Percentiles rank a stretch among this genome's conserved stretches.
phyloP scores from a whole-genome alignment of 169 alveolate species.

The Eimeria sp. region DNA sequence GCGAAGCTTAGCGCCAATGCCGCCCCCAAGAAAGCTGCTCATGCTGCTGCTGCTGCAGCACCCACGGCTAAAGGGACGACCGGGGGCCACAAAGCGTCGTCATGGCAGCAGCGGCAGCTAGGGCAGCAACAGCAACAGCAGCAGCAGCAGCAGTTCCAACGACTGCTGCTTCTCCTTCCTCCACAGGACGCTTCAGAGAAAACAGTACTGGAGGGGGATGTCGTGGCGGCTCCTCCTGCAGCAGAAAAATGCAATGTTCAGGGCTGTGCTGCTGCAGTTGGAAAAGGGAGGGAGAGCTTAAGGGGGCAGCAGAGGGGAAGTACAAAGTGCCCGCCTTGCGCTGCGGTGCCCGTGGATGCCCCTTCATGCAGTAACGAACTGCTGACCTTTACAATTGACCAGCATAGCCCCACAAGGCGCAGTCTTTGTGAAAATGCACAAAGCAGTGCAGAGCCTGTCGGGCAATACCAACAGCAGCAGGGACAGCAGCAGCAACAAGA shows the following conservation, averaged over 20 bases:
- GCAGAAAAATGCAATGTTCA: neutral
- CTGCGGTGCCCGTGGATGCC: neutral
- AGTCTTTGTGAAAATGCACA: neutral
- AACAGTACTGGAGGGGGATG: neutral
- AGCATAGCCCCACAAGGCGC: neutral
- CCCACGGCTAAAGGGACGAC: slow-evolving; percentile 7
- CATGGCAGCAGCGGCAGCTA: slow-evolving; percentile 51
- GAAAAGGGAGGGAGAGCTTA: neutral
- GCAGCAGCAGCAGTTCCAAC: slow-evolving; percentile 34
- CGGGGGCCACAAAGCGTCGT: neutral
- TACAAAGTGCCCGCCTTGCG: neutral
- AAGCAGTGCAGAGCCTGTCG: neutral
- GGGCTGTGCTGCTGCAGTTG: neutral
- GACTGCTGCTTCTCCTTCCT: neutral
- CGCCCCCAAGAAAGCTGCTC: neutral
- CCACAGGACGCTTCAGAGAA: neutral
- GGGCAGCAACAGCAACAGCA: slow-evolving; percentile 16
- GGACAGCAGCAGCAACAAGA: slow-evolving; percentile 40
- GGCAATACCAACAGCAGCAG: slow-evolving; percentile 52
- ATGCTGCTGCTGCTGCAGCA: slow-evolving; percentile 49
- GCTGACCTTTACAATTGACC: neutral
- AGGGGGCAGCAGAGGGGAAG: neutral
- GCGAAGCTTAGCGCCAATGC: neutral
- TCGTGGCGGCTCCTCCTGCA: neutral
- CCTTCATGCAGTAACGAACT: slow-evolving; percentile 6